Evolutionary conservation across 495 filamentous ascomycete species (phyloP), one percentile per base, ranked within the genome.

Genomic region (Annulohypoxylon bovei): DNA sequence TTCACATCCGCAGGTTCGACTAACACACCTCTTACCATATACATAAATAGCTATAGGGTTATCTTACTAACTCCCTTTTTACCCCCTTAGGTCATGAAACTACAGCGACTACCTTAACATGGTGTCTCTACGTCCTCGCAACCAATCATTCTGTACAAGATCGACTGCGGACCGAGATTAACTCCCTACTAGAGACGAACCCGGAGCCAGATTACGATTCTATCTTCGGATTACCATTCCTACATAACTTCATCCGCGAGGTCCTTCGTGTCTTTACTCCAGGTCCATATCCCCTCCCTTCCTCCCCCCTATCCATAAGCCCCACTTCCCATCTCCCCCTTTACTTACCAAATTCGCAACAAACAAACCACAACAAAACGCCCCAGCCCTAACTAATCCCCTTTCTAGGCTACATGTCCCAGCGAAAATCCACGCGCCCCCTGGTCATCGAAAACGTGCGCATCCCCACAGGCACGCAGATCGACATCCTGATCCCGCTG

Each of bases 211-310:
- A 73, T 6, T 79, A 76, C 28, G 77, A 74, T 22, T 33, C 76
- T 6, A 78, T 85, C 22, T 77, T 77, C 14, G 35, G 27, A 14
- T 54, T 83, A 14, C 73, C 72, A 4, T 82, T 80, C 49, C 74
- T 84, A 0, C 67, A 79, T 54, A 79, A 80, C 18, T 77, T 83
- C 57, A 56, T 77, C 1, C 71, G 62, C 20, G 82, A 85, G 47
- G 73, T 79, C 0, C 71, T 84, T 2, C 78, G 83, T 3, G 33
- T 80, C n/a, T 77, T 75, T 47, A 73, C 78, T 12, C 78, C 82
- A 14, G 63, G 74, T 74, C 68, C 28, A 72, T 65, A 35, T 9
- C 53, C 54, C 25, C 37, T 8, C n/a, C n/a, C 14, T 44, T 32
- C 32, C 16, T 12, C 35, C 4, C 28, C 16, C 25, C 27, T 14